Percentiles rank a stretch among this genome's conserved stretches.
Conservation (phyloP, 2,329 filamentous ascomycete genomes). For the Eutypa lata region DNA sequence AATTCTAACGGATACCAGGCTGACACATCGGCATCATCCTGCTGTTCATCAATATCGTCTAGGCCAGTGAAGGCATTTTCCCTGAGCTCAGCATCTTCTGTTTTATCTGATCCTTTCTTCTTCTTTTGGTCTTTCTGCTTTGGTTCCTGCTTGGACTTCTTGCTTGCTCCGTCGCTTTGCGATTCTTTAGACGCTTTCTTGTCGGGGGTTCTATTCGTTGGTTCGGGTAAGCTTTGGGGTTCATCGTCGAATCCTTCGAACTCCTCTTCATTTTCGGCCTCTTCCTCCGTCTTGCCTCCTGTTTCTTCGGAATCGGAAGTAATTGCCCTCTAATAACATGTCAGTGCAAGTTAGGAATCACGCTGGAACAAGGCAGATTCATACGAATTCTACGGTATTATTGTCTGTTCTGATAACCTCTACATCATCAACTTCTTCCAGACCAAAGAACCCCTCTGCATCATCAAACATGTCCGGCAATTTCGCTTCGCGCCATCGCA, state of each 20-base stretch:
- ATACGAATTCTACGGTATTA: slow-evolving; percentile 53
- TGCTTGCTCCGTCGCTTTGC: slow-evolving; percentile 14
- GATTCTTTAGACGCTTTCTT: not conserved
- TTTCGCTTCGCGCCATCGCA: slow-evolving; percentile 56
- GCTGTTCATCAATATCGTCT: slow-evolving; percentile 48
- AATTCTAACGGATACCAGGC: slow-evolving; percentile 75
- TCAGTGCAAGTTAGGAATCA: slow-evolving; percentile 9
- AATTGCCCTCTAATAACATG: slow-evolving; percentile 15
- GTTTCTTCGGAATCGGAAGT: slow-evolving; percentile 5
- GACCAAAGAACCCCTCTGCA: slow-evolving; percentile 87
- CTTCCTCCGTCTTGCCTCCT: slow-evolving; percentile 11
- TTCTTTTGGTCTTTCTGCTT: slow-evolving; percentile 23
- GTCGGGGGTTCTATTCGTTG: slow-evolving; percentile 21
- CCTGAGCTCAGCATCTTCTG: slow-evolving; percentile 34
- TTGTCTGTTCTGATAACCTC: slow-evolving; percentile 71
- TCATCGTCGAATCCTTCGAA: slow-evolving; percentile 65
- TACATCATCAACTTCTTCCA: slow-evolving; percentile 90
- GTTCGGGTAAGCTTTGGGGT: slow-evolving; percentile 16
- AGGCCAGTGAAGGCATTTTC: slow-evolving; percentile 55
- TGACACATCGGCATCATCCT: slow-evolving; percentile 67
- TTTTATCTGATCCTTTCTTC: slow-evolving; percentile 17
- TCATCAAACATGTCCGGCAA: slow-evolving; percentile 80
- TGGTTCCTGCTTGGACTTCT: slow-evolving; percentile 11
- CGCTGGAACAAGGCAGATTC: slow-evolving; percentile 9
- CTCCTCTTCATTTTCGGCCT: slow-evolving; percentile 39